Evolutionary conservation across 2,329 filamentous ascomycete genomes (phyloP).

Genomic region (Seiridium cupressi): DNA sequence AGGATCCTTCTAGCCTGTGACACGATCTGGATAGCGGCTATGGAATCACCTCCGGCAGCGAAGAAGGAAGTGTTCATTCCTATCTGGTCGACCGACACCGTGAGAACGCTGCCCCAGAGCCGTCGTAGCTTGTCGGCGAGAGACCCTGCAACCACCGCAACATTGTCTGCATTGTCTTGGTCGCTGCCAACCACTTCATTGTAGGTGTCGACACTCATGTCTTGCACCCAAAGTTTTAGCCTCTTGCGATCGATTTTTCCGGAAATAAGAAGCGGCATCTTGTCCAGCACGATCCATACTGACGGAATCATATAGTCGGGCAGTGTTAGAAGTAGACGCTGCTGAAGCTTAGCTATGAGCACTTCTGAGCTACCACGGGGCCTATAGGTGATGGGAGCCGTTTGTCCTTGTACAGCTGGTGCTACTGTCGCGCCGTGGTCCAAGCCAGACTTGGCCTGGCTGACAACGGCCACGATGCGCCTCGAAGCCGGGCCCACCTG

Average conservation of each 20-base stretch:
- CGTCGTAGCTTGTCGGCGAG: too few species aligned
- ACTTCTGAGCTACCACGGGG: too few species aligned
- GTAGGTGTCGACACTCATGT: neutral
- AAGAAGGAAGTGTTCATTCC: too few species aligned
- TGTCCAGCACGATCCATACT: conserved; percentile 2
- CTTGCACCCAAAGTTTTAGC: neutral
- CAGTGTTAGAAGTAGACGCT: neutral
- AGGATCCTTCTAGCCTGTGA: too few species aligned
- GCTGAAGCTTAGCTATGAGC: too few species aligned
- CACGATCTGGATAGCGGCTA: too few species aligned
- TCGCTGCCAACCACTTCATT: too few species aligned
- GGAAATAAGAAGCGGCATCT: conserved; percentile 8
- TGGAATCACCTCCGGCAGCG: too few species aligned
- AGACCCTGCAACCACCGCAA: too few species aligned
- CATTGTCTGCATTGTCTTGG: too few species aligned
- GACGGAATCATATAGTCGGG: conserved; percentile 10
- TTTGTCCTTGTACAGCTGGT: neutral
- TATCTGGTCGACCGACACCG: too few species aligned
- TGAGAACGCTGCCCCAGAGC: too few species aligned
- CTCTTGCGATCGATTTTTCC: conserved; percentile 11
- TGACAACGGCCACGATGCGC: neutral
- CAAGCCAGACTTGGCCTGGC: neutral
- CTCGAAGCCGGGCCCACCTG: neutral
- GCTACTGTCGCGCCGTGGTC: neutral
- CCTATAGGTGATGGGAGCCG: neutral